Evolutionary conservation across 169 alveolate genomes (phyloP), one percentile per base, ranked within the genome.

Genomic region (Plasmodium yoelii): DNA sequence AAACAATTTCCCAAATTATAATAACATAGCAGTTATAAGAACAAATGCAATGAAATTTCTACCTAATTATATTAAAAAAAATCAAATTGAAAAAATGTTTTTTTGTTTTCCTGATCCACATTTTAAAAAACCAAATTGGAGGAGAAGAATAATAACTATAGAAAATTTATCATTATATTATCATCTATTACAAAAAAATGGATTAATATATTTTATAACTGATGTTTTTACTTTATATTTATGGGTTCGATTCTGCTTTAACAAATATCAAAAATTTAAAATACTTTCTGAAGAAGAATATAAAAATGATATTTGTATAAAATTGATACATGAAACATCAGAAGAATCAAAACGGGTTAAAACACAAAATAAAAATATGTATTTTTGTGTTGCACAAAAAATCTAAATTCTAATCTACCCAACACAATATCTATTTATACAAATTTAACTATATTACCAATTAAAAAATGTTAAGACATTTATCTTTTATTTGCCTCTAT

Each of bases 41-140:
- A 95, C 98, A 53, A 96, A 96, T 87, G 97, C 96, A 39, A 96
- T 95, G 97, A 96, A 95, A 91, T 95, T 92, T 75, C 73, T 95
- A 73, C 95, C 97, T 59, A 96, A 96, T 65, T 96, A 96, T 80
- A 88, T 96, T 61, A 88, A 91, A 64, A 96, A 93, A 71, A 94
- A 68, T 74, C 91, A 92, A 91, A 88, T 95, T 47, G 95, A 92
- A 51, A 95, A 94, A 80, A 93, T 96, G 68, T 96, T 96, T 88
- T 94, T 96, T 67, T 96, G 98, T 92, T 96, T 95, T 91, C 98
- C 98, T 44, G 98, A 96, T 72, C 98, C 98, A 34, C 98, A 96
- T 82, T 96, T 96, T 92, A 96, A 96, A 89, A 95, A 92, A 87
- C 92, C 93, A 51, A 96, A 95, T 69, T 95, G 97, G 96, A 73